These are phyloP conservation scores for Penicillium malachiteum DNA, from an alignment of 495 filamentous ascomycete genomes.

Conservation along the genomic window DNA sequence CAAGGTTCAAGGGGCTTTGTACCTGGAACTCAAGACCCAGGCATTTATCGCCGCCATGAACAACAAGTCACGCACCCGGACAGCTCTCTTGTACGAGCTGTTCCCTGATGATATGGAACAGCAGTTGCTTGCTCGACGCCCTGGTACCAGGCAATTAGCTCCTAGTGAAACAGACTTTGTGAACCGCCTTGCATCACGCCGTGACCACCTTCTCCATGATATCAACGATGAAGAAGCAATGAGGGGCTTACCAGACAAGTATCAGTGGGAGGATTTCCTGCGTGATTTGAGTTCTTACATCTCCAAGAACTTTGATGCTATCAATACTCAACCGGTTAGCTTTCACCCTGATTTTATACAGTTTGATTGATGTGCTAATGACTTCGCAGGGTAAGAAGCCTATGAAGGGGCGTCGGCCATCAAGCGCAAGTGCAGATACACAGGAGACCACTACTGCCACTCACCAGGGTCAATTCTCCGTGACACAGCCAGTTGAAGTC, in stretches of 20 bases:
- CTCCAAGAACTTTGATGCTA: constrained; percentile 67
- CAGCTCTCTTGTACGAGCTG: constrained; percentile 67
- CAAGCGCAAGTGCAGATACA: constrained; percentile 41
- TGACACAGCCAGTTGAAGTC: constrained; percentile 42
- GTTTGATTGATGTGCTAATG: constrained; percentile 19
- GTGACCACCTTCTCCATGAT: constrained; percentile 64
- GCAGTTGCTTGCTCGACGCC: constrained; percentile 61
- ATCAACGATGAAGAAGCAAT: constrained; percentile 60
- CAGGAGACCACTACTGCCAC: constrained; percentile 40
- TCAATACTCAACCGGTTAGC: constrained; percentile 53
- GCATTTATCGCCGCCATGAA: constrained; percentile 73
- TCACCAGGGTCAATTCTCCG: constrained; percentile 47
- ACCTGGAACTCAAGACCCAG: constrained; percentile 84
- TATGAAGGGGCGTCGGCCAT: constrained; percentile 44
- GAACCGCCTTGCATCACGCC: constrained; percentile 59
- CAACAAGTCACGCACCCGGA: constrained; percentile 60
- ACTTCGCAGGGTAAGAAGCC: constrained; percentile 38
- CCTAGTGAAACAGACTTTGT: constrained; percentile 76
- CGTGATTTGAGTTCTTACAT: constrained; percentile 71
- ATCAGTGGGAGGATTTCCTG: constrained; percentile 77
- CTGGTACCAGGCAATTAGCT: constrained; percentile 61
- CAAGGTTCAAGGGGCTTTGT: constrained; percentile 68
- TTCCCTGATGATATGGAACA: constrained; percentile 72
- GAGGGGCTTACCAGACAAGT: constrained; percentile 67
- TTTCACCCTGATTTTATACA: not conserved